These are phyloP conservation scores for Arabidopsis hybrid DNA, from an alignment of 441 rosid species.

Conservation along the genomic window DNA sequence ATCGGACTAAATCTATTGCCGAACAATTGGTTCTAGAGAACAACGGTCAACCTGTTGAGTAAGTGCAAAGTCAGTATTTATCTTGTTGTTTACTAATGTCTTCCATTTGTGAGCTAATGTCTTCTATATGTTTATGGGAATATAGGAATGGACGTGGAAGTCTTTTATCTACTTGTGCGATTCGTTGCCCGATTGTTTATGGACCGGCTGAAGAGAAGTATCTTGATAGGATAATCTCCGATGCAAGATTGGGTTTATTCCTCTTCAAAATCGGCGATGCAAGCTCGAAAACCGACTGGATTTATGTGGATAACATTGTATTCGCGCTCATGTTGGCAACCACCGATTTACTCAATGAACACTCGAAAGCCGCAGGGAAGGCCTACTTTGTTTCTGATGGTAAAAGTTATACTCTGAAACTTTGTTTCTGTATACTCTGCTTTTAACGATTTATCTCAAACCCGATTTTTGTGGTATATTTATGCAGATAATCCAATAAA, in stretches of 20 bases:
- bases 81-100: constrained; percentile 23
- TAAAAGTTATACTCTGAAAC: constrained; percentile 19
- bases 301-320: constrained; percentile 82
- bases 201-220: constrained; percentile 94
- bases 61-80: constrained; percentile 44
- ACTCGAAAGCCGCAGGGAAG: constrained; percentile 76
- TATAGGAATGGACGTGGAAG: constrained; percentile 48
- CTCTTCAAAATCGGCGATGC: constrained; percentile 70
- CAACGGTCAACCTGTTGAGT: constrained; percentile 73
- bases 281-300: constrained; percentile 76
- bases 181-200: constrained; percentile 89
- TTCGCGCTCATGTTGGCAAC: constrained; percentile 75
- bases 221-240: constrained; percentile 73
- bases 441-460: neutral
- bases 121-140: neutral
- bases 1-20: constrained; percentile 78
- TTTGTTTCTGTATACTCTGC: neutral
- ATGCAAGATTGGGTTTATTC: constrained; percentile 71
- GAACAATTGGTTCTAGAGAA: constrained; percentile 80
- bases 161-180: constrained; percentile 68
- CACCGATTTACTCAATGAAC: constrained; percentile 71
- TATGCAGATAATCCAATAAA: constrained; percentile 73
- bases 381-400: constrained; percentile 90
- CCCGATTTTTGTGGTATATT: neutral
- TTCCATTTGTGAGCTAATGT: neutral